Conservation (phyloP, 805 yeast genomes). For the Ogataea zsoltii region DNA sequence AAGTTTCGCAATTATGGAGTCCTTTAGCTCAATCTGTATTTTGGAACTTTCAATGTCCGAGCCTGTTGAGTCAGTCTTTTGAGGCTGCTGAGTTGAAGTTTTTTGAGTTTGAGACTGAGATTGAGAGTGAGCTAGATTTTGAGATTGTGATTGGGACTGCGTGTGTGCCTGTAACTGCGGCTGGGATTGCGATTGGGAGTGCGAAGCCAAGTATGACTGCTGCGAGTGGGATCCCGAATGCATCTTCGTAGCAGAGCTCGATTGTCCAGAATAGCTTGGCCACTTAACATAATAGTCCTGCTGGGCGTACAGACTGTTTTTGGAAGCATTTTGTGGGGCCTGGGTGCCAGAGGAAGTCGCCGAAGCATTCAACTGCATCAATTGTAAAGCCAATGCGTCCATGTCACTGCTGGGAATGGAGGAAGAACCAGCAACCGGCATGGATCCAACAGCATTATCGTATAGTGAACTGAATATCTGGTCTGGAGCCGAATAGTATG, state of each 20-base stretch:
- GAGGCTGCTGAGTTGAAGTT: slow-evolving; percentile 7
- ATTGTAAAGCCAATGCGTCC: slow-evolving; percentile 30
- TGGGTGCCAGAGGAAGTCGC: slow-evolving; percentile 12
- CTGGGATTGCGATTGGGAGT: slow-evolving; percentile 7
- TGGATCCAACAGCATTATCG: slow-evolving; percentile 9
- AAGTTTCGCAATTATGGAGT: slow-evolving; percentile 47
- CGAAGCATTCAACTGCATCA: slow-evolving; percentile 26
- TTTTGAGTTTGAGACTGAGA: slow-evolving; percentile 5
- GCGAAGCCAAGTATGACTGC: slow-evolving; percentile 10
- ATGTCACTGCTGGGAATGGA: slow-evolving; percentile 25
- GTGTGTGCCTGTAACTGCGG: not conserved
- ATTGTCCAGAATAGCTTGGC: slow-evolving; percentile 20
- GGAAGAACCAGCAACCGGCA: slow-evolving; percentile 14
- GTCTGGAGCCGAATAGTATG: slow-evolving; percentile 17
- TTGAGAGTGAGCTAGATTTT: slow-evolving; percentile 2
- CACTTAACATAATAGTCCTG: slow-evolving; percentile 17
- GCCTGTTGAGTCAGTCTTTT: slow-evolving; percentile 2
- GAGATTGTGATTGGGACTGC: slow-evolving; percentile 2
- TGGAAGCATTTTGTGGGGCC: slow-evolving; percentile 1
- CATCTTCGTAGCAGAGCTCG: slow-evolving; percentile 7
- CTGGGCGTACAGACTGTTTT: slow-evolving; percentile 4
- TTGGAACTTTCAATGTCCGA: slow-evolving; percentile 41
- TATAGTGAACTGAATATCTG: slow-evolving; percentile 16
- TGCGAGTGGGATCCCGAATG: slow-evolving; percentile 12
- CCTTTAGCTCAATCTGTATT: slow-evolving; percentile 56